phyloP scores from a whole-genome alignment of 306 rosid genomes.

The Mucuna pruriens region DNA sequence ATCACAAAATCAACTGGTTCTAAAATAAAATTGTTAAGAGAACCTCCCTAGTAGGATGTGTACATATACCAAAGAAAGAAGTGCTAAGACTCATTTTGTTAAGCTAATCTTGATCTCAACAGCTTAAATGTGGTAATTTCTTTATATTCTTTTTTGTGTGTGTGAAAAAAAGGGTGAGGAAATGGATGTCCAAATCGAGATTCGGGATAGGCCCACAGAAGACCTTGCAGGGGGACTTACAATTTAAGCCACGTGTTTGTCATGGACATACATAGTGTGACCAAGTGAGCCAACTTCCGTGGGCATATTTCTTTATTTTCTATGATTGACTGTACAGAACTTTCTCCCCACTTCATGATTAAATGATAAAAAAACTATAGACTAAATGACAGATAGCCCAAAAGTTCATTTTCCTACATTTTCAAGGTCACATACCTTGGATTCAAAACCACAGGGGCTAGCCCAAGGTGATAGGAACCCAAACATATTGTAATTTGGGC shows the following conservation, averaged over 20 bases:
- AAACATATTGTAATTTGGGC: constrained; percentile 33
- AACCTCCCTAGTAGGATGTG: background rate
- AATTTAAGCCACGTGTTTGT: background rate
- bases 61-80: background rate
- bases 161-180: background rate
- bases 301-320: background rate
- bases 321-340: background rate
- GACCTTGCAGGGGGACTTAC: background rate
- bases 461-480: constrained; percentile 31
- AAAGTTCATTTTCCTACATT: constrained; percentile 16
- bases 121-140: background rate
- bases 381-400: background rate
- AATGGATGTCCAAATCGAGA: background rate
- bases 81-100: background rate
- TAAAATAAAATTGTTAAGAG: background rate
- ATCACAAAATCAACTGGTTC: background rate
- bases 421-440: background rate
- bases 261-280: background rate
- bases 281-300: background rate
- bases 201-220: background rate
- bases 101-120: background rate
- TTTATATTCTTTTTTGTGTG: background rate
- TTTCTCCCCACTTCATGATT: background rate
- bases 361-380: background rate
- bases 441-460: constrained; percentile 8